Base-by-base conservation (phyloP, 495 filamentous ascomycete species). In the Hypoxylon subgilvum region DNA sequence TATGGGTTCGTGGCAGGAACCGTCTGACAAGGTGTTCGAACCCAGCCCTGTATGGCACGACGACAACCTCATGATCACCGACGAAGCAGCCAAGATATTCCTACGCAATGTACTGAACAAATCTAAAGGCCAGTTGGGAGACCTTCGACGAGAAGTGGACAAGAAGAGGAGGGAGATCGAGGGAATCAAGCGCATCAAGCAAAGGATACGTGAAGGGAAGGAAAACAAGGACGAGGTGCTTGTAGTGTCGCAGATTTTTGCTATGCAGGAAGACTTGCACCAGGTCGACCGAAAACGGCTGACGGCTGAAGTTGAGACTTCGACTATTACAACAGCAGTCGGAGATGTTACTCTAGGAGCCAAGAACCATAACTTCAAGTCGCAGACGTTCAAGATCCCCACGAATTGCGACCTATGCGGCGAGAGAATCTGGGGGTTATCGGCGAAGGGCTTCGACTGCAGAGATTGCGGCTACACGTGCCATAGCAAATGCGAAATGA, bases 401-500 rank as follows among this genome's bases (percentile, higher is more conserved):
- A 99, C 94, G 3, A 97, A 97, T 69, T 99, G 94, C 72, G 93
- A 99, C 67, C 79, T 96, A 3, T 99, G 94, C 60, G 91, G 91
- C 3, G 94, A 99, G 61, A 83, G 93, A 7, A 96, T 97, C 68
- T 97, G 94, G 94, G 94, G 94, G 2, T 69, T 99, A 10, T 91
- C 88, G 1, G 94, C 94, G 18, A 97, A 97, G 73, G 94, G 95
- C 1, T 96, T 95, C 56, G 90, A 91, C 70, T 99, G 94, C 69
- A 84, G 87, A 54, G 92, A 96, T 69, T 99, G 94, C 65, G 95
- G 94, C 5, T 99, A 96, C 72, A 96, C 92, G 1, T 99, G 94
- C 65, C 94, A 99, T 75, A 93, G 85, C 77, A 97, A 99, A 74
- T 99, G 94, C 71, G 90, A 99, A 74, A 90, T 99, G 86, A 99